Percentiles rank a stretch among this genome's conserved stretches.
Evolutionary conservation across 306 rosid genomes (phyloP).

Genomic region (Quercus robur): DNA sequence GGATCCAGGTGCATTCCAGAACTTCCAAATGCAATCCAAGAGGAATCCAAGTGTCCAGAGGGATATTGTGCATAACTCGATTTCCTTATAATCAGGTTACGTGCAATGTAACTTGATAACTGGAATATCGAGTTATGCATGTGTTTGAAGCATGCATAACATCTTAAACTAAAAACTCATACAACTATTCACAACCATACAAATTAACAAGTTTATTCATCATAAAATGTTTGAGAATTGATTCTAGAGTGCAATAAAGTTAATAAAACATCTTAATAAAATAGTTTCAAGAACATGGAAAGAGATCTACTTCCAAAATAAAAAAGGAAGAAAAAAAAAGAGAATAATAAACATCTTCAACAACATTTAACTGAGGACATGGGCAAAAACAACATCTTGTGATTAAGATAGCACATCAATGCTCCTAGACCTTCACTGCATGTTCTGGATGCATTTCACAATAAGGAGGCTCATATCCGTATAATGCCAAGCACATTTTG

Average conservation of each 20-base stretch:
- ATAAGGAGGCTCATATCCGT: slow-evolving; percentile 65
- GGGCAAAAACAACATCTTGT: slow-evolving; percentile 5
- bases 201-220: neutral
- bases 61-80: no score
- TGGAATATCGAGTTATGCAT: no score
- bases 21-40: no score
- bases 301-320: neutral
- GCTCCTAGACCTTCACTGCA: slow-evolving; percentile 43
- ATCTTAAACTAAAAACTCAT: no score
- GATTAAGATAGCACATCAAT: slow-evolving; percentile 4
- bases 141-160: no score
- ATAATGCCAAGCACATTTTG: slow-evolving; percentile 81
- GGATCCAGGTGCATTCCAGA: fast-evolving
- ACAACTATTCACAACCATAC: no score
- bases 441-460: slow-evolving; percentile 69
- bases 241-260: neutral
- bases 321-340: no score
- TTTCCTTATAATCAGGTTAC: no score
- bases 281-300: neutral
- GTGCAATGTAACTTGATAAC: no score
- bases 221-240: neutral
- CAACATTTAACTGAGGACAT: neutral
- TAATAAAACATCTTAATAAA: neutral
- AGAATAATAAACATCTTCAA: slow-evolving; percentile 5
- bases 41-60: no score